phyloP scores from a whole-genome alignment of 1,284 basidiomycete genomes.

The Somion occarium region DNA sequence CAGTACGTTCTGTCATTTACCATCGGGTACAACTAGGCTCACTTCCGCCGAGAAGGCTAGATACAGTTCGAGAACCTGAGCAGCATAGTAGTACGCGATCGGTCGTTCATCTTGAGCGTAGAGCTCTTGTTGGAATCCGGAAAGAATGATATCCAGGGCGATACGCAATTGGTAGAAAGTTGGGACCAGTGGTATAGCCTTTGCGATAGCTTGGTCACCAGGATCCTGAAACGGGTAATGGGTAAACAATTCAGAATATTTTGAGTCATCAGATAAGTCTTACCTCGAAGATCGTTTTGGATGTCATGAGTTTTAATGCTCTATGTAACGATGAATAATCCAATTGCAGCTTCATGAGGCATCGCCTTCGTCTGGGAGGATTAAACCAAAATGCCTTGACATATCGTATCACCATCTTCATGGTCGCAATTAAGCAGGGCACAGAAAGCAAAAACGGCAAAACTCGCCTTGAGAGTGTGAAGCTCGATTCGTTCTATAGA shows the following conservation, averaged over 20 bases:
- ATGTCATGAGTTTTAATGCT: no score
- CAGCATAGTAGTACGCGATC: constrained; percentile 71
- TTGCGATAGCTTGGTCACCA: constrained; percentile 27
- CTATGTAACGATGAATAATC: no score
- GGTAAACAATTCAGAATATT: no score
- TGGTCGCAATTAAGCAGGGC: neutral
- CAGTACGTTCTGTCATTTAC: constrained; percentile 23
- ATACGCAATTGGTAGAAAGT: constrained; percentile 55
- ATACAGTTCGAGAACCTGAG: constrained; percentile 52
- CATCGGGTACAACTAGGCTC: constrained; percentile 31
- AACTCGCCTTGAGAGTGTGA: constrained; percentile 45
- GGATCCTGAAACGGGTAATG: constrained; percentile 18
- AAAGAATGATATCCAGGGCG: constrained; percentile 64
- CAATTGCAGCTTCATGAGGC: constrained; percentile 54
- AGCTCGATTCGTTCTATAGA: constrained; percentile 48
- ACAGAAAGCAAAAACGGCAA: neutral
- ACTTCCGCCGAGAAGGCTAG: constrained; percentile 49
- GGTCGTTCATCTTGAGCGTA: constrained; percentile 64
- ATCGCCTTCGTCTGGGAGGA: constrained; percentile 59
- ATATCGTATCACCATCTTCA: constrained; percentile 53
- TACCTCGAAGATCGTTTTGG: no score
- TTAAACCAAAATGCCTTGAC: constrained; percentile 63
- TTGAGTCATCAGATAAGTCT: no score
- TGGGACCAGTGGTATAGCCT: constrained; percentile 40
- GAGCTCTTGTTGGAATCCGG: constrained; percentile 75